Evolutionary conservation across 2,329 filamentous ascomycete genomes (phyloP), one percentile per base, ranked within the genome.

Genomic region (Malbranchea cinnamomea): DNA sequence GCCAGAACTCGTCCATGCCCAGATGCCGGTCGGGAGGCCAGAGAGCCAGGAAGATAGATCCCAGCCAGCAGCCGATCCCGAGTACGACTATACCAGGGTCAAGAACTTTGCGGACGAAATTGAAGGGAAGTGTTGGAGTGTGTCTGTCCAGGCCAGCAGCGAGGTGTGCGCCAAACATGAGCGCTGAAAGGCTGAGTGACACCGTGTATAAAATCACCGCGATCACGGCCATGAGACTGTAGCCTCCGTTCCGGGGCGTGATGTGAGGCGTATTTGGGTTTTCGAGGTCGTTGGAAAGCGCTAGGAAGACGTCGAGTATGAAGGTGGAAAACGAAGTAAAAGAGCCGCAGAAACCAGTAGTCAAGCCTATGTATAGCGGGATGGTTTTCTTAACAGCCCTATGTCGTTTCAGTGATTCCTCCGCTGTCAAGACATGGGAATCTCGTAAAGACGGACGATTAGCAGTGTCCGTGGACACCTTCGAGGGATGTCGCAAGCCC

Each of bases 311-410:
- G 44, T 92, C 85, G 5, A 80, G 68, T 26, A 85, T 74, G 48
- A 92, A 91, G 12, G 76, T 74, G 0, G 84, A 92, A 54, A 93
- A 93, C 6, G 78, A 85, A 0, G 85, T 94, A 46, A 89, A 81
- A 41, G 79, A 85, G 37, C 87, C 82, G 45, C 83, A 92, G 52
- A 89, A 89, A 7, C 79, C 87, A 0, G 79, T 92, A 0, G 81
- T 71, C 4, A 94, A 68, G 29, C 80, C 85, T 35, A 92, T 78
- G 48, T 91, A 93, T 0, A 93, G 62, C 0, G 87, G 85, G 16
- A 92, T 78, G 0, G 79, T 80, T 59, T 91, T 92, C 50, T 93
- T 93, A 16, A 63, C 57, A 4, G 72, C 62, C 21, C 67, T 51
- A 46, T 79, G 71, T 1, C 63, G 63, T 46, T 75, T 68, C 10